phyloP scores from a whole-genome alignment of 2,329 filamentous ascomycete genomes.

The Talaromyces sp. region DNA sequence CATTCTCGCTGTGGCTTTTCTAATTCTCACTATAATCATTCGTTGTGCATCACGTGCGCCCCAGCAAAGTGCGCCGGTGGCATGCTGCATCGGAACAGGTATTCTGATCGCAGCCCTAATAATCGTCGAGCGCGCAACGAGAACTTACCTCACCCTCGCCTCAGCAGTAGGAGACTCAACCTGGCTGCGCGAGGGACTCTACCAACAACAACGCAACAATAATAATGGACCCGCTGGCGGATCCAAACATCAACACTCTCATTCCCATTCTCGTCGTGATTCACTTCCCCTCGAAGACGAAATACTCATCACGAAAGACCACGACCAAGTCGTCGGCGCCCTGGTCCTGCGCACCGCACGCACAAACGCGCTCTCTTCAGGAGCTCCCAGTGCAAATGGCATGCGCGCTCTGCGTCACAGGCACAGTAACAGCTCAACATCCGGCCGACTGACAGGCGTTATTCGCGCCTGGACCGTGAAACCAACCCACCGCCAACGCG shows the following conservation, averaged over 20 bases:
- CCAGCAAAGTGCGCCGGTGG: constrained; percentile 51
- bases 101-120: constrained; percentile 62
- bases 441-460: constrained; percentile 37
- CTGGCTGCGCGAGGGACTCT: constrained; percentile 52
- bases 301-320: constrained; percentile 65
- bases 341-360: constrained; percentile 52
- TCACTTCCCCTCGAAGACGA: constrained; percentile 52
- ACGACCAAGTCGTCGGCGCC: constrained; percentile 66
- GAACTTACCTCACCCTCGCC: constrained; percentile 61
- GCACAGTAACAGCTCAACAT: constrained; percentile 19
- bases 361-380: constrained; percentile 21
- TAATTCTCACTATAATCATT: constrained; percentile 39
- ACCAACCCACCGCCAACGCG: constrained; percentile 63
- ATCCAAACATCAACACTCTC: constrained; percentile 23
- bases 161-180: constrained; percentile 56
- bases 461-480: constrained; percentile 78
- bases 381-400: constrained; percentile 22
- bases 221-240: constrained; percentile 23
- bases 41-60: constrained; percentile 41
- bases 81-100: constrained; percentile 57
- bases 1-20: constrained; percentile 41
- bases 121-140: constrained; percentile 57
- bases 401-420: constrained; percentile 21
- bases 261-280: constrained; percentile 21
- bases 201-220: background rate